A percentile compares a stretch with the other conserved stretches of the same genome.
These are phyloP conservation scores for Pilaira anomala DNA, from an alignment of 192 early-diverging fungal species.

Conservation along the genomic window DNA sequence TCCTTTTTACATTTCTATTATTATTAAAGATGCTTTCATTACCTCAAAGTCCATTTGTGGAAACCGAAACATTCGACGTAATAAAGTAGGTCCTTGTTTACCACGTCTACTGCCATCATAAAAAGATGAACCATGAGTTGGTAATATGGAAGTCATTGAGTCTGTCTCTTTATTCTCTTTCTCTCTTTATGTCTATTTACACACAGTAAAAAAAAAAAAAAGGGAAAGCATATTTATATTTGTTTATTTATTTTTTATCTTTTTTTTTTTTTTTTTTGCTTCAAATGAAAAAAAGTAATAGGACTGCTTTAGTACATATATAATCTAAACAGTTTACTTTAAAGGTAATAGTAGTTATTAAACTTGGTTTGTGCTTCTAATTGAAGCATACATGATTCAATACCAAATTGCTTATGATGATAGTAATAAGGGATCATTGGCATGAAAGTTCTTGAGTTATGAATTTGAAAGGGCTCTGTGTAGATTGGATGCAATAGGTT, in stretches of 20 bases:
- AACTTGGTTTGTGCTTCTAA: background rate
- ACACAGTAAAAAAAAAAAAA: too few species aligned
- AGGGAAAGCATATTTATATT: background rate
- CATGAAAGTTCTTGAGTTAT: background rate
- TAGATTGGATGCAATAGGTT: background rate
- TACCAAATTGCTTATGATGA: conserved; percentile 20
- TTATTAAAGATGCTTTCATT: too few species aligned
- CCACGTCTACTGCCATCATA: background rate
- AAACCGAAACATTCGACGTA: background rate
- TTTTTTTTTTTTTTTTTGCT: background rate
- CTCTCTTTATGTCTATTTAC: too few species aligned
- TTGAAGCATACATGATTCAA: conserved; percentile 15
- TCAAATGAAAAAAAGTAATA: background rate
- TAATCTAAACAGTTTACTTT: too few species aligned
- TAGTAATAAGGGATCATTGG: conserved; percentile 17
- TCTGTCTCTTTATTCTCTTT: background rate
- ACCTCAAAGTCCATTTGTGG: conserved; percentile 80
- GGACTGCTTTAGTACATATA: too few species aligned
- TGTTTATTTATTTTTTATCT: background rate
- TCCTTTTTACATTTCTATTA: background rate
- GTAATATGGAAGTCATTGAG: conserved; percentile 3
- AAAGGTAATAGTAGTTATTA: too few species aligned
- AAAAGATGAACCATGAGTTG: background rate
- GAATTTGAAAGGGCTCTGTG: too few species aligned
- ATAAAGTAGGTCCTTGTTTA: background rate